Conservation (phyloP, 2,329 filamentous ascomycete genomes). For the Ophiognomonia clavigignenti-juglandacearum region DNA sequence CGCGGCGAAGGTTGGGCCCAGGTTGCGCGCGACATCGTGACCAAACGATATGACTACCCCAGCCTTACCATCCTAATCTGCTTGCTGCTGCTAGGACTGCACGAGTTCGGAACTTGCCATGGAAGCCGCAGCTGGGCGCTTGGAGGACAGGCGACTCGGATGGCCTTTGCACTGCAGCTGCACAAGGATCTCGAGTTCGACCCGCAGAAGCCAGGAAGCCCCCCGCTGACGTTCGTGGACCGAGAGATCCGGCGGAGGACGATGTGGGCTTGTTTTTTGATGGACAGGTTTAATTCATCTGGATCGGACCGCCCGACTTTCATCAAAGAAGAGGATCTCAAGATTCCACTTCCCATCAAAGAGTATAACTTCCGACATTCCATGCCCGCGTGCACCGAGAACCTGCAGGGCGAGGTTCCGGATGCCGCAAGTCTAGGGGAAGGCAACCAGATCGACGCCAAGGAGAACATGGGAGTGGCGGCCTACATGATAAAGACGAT, state of each 20-base stretch:
- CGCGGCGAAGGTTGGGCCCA: slow-evolving; percentile 89
- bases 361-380: slow-evolving; percentile 89
- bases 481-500: slow-evolving; percentile 85
- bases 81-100: slow-evolving; percentile 79
- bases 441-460: slow-evolving; percentile 61
- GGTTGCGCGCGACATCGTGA: slow-evolving; percentile 79
- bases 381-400: slow-evolving; percentile 82
- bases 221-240: slow-evolving; percentile 80
- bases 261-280: slow-evolving; percentile 98
- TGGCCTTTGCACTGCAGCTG: slow-evolving; percentile 93
- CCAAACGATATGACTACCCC: slow-evolving; percentile 85
- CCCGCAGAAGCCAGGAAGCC: slow-evolving; percentile 58
- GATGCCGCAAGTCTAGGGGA: slow-evolving; percentile 58
- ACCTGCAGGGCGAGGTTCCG: slow-evolving; percentile 66
- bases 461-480: slow-evolving; percentile 88
- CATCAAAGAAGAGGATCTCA: slow-evolving; percentile 81
- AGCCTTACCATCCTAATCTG: slow-evolving; percentile 95
- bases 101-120: slow-evolving; percentile 96
- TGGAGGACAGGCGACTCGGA: slow-evolving; percentile 88
- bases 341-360: slow-evolving; percentile 85
- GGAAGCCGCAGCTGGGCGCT: slow-evolving; percentile 94
- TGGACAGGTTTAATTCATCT: slow-evolving; percentile 97
- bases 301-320: slow-evolving; percentile 90
- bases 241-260: slow-evolving; percentile 87
- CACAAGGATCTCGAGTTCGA: slow-evolving; percentile 89